A percentile compares a stretch with the other conserved stretches of the same genome.
Conservation (phyloP, 495 filamentous ascomycete species). For the Podospora australis region DNA sequence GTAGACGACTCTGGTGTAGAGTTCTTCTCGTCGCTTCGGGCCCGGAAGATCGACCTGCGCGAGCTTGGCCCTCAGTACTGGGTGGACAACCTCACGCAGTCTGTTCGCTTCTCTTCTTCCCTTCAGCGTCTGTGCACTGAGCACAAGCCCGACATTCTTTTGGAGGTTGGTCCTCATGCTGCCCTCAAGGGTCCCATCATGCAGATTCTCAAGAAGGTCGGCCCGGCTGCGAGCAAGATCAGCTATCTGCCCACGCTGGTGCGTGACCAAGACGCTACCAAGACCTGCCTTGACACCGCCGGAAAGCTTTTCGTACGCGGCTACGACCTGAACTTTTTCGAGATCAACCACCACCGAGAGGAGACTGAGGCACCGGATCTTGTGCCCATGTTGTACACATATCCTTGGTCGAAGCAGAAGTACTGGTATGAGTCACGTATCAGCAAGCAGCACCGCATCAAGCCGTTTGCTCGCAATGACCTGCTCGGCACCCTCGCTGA, state of each 20-base stretch:
- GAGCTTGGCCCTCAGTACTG: constrained; percentile 45
- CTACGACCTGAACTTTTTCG: constrained; percentile 34
- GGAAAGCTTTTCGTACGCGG: constrained; percentile 37
- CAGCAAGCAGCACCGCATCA: constrained; percentile 40
- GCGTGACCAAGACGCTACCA: constrained; percentile 36
- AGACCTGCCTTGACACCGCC: constrained; percentile 30
- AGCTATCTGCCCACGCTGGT: constrained; percentile 36
- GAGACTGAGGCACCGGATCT: constrained; percentile 35
- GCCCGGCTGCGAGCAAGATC: constrained; percentile 32
- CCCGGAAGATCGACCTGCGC: constrained; percentile 23
- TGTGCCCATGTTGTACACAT: constrained; percentile 32
- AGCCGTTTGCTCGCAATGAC: constrained; percentile 40
- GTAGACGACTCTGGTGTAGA: constrained; percentile 24
- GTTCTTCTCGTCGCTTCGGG: constrained; percentile 38
- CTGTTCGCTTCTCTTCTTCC: constrained; percentile 43
- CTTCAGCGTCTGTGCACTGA: constrained; percentile 28
- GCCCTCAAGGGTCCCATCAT: constrained; percentile 55
- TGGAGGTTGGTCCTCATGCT: constrained; percentile 62
- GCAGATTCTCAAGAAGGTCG: constrained; percentile 46
- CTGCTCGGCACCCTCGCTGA: constrained; percentile 39
- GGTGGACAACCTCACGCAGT: constrained; percentile 48
- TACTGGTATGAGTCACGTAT: constrained; percentile 46
- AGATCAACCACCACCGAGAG: constrained; percentile 28
- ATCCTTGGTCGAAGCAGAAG: constrained; percentile 44
- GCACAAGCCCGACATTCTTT: constrained; percentile 34